Evolutionary conservation across 495 filamentous ascomycete species (phyloP), one percentile per base, ranked within the genome.

Genomic region (Hypoxylon crocopeplum): DNA sequence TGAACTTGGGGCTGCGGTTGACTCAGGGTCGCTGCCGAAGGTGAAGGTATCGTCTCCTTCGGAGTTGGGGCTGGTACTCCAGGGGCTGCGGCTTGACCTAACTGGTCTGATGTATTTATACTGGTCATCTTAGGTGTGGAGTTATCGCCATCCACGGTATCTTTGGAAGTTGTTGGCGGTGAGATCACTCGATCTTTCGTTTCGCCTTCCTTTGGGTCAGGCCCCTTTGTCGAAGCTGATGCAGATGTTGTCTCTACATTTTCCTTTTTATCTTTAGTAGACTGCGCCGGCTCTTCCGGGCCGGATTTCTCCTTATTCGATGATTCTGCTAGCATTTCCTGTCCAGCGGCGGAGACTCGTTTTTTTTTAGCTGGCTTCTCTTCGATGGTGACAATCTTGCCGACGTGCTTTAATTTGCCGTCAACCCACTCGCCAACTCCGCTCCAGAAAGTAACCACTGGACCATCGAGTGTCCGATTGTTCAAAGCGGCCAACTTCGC

Each of bases 401-500:
- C 88, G 33, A 92, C 82, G 57, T 86, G 85, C 63, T 84, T 88
- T 52, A 93, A 75, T 65, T 88, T 89, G 22, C 88, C 91, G 70
- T 90, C 87, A 39, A 71, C 76, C 68, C 71, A 69, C 51, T 88
- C 85, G 38, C 87, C 91, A 54, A 89, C 77, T 7, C 94, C 94
- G 72, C 93, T 98, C 88, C 90, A 98, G 72, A 88, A 94, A 12
- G 90, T 91, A 36, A 97, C 86, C 8, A 97, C 91, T 1, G 94
- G 92, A 1, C 94, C 94, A 48, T 91, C 87, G 12, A 98, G 79
- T 41, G 88, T 89, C 24, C 91, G 84, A 68, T 90, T 93, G 62
- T 95, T 87, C 42, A 96, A 69, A 13, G 91, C 92, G 19, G 90
- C 90, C 34, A 96, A 83, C 72, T 88, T 93, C 19, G 84, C 86